Base-by-base conservation (phyloP, 2,329 filamentous ascomycete genomes). In the Byssochlamys sp. region DNA sequence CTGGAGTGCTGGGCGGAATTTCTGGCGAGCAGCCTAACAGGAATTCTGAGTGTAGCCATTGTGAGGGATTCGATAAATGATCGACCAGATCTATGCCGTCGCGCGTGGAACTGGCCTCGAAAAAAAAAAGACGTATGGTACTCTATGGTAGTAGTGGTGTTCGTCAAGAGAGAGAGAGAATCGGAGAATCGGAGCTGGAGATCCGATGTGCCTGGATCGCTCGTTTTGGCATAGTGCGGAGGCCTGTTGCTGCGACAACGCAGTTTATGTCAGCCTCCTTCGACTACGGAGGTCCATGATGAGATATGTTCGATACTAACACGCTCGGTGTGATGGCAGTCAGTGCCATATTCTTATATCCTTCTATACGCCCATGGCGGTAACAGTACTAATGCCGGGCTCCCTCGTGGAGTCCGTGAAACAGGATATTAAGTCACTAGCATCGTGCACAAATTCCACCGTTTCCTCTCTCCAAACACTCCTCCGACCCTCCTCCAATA, bases 371-470 rank as follows among this genome's bases (percentile, higher is more conserved):
- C 10, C 53, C 24, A 70, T 73, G 71, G 67, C 71, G 59, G 69
- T 73, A 52, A 67, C 68, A 60, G 61, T 67, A 54, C 58, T 72
- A 52, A 63, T 67, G 39, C 55, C 65, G 59, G 67, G 66, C 59
- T 66, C 69, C 58, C 59, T 69, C 19, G 62, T 68, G 49, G 71
- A 74, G 55, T 76, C 80, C 59, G 78, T 83, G 66, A 84, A 83
- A 66, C 73, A 74, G 59, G 81, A 81, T 49, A 72, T 84, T 61
- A 73, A 78, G 60, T 81, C 78, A 56, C 76, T 76, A 11, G 71
- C 78, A 52, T 83, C 77, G 63, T 85, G 82, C 70, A 82, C 81
- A 50, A 65, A 67, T 59, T 67, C 69, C 52, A 76, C 73, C 12
- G 68, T 76, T 55, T 63, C 68, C 57, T 68, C 72, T 54, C 69